A percentile compares a stretch with the other conserved stretches of the same genome.
Evolutionary conservation across 352 stramenopile genomes (phyloP).

Genomic region (Nothophytophthora sp.): DNA sequence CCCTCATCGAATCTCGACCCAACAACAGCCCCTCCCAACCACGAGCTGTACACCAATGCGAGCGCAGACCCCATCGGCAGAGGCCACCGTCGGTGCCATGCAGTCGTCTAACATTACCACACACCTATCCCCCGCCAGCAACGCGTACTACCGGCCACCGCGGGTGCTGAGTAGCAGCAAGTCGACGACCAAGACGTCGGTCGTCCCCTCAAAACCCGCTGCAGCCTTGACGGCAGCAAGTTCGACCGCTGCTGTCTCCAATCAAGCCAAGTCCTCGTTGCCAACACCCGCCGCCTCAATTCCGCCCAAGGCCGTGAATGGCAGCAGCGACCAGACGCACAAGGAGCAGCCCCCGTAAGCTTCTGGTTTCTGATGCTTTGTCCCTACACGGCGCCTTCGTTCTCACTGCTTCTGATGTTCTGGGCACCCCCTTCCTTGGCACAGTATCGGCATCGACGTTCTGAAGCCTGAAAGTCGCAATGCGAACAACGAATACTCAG

Average conservation of each 20-base stretch:
- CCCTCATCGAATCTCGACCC: constrained; percentile 3
- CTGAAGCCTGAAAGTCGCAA: constrained; percentile 20
- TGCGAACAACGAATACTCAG: constrained; percentile 13
- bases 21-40: constrained; percentile 10
- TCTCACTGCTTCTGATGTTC: constrained; percentile 12
- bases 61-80: constrained; percentile 7
- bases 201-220: background rate
- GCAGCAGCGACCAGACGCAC: constrained; percentile 2
- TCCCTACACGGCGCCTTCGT: background rate
- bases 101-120: constrained; percentile 12
- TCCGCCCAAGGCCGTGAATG: too few relatives aligned
- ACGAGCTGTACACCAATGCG: constrained; percentile 3
- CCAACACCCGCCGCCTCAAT: background rate
- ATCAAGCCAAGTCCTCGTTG: constrained; percentile 17
- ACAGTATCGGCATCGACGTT: constrained; percentile 22
- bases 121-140: constrained; percentile 8
- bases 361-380: background rate
- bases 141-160: background rate
- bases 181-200: background rate
- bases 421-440: background rate
- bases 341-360: constrained; percentile 17
- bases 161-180: constrained; percentile 15
- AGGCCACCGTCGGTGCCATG: constrained; percentile 14
- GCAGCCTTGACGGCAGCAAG: too few relatives aligned
- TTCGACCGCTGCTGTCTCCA: constrained; percentile 5